Evolutionary conservation across 2,329 filamentous ascomycete species (phyloP).

Genomic region (Teratosphaeria nubilosa): DNA sequence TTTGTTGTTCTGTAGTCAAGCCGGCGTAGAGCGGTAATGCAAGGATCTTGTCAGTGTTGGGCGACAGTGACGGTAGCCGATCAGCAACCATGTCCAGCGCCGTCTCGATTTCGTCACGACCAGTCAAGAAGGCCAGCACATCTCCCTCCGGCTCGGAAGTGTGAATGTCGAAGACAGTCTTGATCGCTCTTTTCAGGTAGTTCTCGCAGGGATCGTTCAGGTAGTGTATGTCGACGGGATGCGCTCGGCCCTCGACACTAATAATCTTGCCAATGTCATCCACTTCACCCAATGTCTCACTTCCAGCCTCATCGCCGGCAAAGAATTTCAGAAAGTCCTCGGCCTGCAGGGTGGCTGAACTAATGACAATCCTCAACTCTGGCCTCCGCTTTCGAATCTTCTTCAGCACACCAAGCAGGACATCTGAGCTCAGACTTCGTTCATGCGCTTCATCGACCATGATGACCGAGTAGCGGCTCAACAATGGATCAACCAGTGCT

Average conservation of each 20-base stretch:
- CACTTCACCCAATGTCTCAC: slow-evolving; percentile 26
- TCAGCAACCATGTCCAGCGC: slow-evolving; percentile 72
- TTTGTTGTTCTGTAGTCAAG: slow-evolving; percentile 80
- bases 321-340: slow-evolving; percentile 81
- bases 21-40: slow-evolving; percentile 81
- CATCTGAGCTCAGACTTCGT: slow-evolving; percentile 81
- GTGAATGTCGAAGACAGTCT: slow-evolving; percentile 82
- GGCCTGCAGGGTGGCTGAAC: slow-evolving; percentile 86
- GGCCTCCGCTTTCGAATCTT: slow-evolving; percentile 74
- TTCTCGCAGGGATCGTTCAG: slow-evolving; percentile 68
- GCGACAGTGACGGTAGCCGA: slow-evolving; percentile 52
- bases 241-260: slow-evolving; percentile 76
- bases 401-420: slow-evolving; percentile 80
- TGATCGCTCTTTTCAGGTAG: slow-evolving; percentile 74
- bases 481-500: slow-evolving; percentile 80
- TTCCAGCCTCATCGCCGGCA: slow-evolving; percentile 31
- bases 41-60: slow-evolving; percentile 50
- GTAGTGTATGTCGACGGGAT: slow-evolving; percentile 80
- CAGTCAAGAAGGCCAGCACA: slow-evolving; percentile 83
- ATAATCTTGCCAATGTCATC: slow-evolving; percentile 52
- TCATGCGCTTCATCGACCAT: slow-evolving; percentile 99
- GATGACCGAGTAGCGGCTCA: slow-evolving; percentile 86
- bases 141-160: slow-evolving; percentile 70
- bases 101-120: slow-evolving; percentile 82
- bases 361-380: slow-evolving; percentile 80